phyloP scores from a whole-genome alignment of 495 filamentous ascomycete species.

The Halenospora varia region DNA sequence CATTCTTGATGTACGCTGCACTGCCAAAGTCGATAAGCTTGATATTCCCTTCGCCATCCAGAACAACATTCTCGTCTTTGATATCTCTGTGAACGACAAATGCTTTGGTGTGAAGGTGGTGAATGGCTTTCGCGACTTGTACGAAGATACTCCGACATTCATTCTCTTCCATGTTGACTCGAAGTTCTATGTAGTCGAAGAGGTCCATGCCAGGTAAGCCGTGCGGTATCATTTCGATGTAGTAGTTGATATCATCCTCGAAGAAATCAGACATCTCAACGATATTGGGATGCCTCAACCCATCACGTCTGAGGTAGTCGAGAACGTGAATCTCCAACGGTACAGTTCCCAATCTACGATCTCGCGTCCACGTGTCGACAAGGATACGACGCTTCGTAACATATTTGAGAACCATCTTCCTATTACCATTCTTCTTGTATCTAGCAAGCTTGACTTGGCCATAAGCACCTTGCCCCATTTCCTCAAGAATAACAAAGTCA shows the following conservation, averaged over 20 bases:
- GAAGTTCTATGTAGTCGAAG: constrained; percentile 97
- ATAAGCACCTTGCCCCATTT: constrained; percentile 98
- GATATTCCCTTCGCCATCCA: constrained; percentile 93
- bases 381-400: constrained; percentile 96
- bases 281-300: constrained; percentile 87
- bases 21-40: constrained; percentile 98
- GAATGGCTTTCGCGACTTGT: constrained; percentile 84
- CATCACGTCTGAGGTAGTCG: constrained; percentile 86
- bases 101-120: constrained; percentile 88
- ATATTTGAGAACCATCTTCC: constrained; percentile 94
- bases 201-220: constrained; percentile 97
- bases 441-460: constrained; percentile 96
- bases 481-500: constrained; percentile 91
- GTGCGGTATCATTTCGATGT: constrained; percentile 98
- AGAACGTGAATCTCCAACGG: constrained; percentile 97
- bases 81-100: constrained; percentile 95
- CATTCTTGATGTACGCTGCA: constrained; percentile 96
- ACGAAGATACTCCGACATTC: constrained; percentile 94
- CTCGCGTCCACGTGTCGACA: constrained; percentile 97
- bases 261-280: constrained; percentile 99
- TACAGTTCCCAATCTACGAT: constrained; percentile 91
- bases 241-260: constrained; percentile 96
- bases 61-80: constrained; percentile 96
- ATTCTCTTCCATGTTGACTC: constrained; percentile 91
- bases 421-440: constrained; percentile 67